Base-by-base conservation (phyloP, 106 monocot genomes). In the Allium cepa region DNA sequence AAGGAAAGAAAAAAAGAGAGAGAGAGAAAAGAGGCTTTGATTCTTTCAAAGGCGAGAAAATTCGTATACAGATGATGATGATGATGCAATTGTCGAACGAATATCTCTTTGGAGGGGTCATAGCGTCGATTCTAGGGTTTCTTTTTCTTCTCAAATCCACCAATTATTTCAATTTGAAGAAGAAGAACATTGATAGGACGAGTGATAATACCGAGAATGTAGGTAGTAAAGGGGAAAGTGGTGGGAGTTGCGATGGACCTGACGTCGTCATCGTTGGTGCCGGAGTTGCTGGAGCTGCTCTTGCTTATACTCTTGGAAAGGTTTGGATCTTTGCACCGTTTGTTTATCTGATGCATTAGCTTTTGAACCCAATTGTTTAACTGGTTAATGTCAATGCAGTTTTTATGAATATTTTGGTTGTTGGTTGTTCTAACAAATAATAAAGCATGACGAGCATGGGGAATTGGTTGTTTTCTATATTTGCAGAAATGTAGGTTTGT, bases 191-290 rank as follows among this genome's bases (percentile, higher is more conserved):
- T 46, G 17, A 64, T 46, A 17, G 9, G 64, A 48, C 10, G 46
- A 48, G 47, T 15, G 64, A 8, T 8, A 17, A 47, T 8, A 9
- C 4, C 10, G 62, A 46, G 47, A 64, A 8, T 46, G 52, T 53
- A 4, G 16, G n/a, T 62, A 28, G 3, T 10, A n/a, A 15, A 13
- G 17, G 7, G 64, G 64, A 11, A 17, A 64, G 17, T 48, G 22
- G 64, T 64, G 64, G 64, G 64, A 16, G 9, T 48, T 17, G 15
- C n/a, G 64, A 64, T 5, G 76, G 66, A 3, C 17, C 74, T 9
- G 95, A 96, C 53, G 84, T 96, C 47, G 74, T 96, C 56, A 64
- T 96, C 53, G 95, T 92, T 53, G 95, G 95, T 0, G 95, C 95
- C 55, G 95, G 95, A 1, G 88, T 96, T 14, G 91, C 88, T 14